phyloP scores from a whole-genome alignment of 768 basidiomycete species.

The Rickenella mellea region DNA sequence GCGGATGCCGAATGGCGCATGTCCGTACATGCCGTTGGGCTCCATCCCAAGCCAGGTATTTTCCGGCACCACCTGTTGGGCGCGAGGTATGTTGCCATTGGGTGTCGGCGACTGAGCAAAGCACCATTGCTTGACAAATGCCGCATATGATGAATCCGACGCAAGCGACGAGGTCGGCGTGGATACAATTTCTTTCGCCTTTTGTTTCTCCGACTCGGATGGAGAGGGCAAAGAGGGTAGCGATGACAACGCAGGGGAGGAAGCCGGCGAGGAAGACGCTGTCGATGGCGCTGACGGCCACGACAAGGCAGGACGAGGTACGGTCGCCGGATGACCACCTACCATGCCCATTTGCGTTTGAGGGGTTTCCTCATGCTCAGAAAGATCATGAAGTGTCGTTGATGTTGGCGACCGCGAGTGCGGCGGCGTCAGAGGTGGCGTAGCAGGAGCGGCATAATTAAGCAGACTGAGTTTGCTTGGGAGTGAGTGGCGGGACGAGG shows the following conservation, averaged over 20 bases:
- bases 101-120: slow-evolving; percentile 34
- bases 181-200: slow-evolving; percentile 3
- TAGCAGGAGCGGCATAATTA: slow-evolving; percentile 41
- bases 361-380: background rate
- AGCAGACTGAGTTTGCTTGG: slow-evolving; percentile 26
- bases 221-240: slow-evolving; percentile 4
- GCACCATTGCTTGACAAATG: slow-evolving; percentile 60
- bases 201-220: slow-evolving; percentile 3
- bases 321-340: background rate
- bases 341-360: background rate
- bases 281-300: slow-evolving; percentile 1
- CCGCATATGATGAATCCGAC: slow-evolving; percentile 38
- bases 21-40: background rate
- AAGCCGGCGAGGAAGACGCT: background rate
- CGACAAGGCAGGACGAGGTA: background rate
- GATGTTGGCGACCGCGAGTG: slow-evolving; percentile 6
- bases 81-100: background rate
- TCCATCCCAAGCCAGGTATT: background rate
- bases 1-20: background rate
- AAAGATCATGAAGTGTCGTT: slow-evolving; percentile 2
- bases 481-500: background rate
- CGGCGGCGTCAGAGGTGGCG: slow-evolving; percentile 18
- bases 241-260: slow-evolving; percentile 1
- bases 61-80: background rate
- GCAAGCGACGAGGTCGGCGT: slow-evolving; percentile 7